Evolutionary conservation across 371 early-diverging fungal genomes (phyloP).

Genomic region (Gilbertella persicaria): DNA sequence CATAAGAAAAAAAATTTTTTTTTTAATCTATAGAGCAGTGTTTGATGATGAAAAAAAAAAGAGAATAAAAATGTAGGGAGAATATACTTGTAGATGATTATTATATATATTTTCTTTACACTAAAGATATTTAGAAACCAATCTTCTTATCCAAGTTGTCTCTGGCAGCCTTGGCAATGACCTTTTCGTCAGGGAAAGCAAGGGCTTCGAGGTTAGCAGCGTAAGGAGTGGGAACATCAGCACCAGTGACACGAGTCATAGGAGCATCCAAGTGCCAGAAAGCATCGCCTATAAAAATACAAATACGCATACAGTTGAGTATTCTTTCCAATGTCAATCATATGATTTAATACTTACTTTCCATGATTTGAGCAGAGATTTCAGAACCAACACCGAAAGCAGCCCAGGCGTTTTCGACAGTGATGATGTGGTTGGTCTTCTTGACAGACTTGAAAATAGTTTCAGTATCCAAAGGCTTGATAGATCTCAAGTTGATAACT

Average conservation of each 20-base stretch:
- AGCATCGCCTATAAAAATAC: slow-evolving; percentile 66
- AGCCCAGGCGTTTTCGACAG: slow-evolving; percentile 99
- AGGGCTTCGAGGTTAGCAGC: slow-evolving; percentile 93
- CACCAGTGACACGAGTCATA: slow-evolving; percentile 94
- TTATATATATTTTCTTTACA: neutral
- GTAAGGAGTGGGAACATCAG: slow-evolving; percentile 99
- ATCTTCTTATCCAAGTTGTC: slow-evolving; percentile 60
- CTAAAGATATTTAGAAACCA: slow-evolving; percentile 26
- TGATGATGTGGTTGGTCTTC: slow-evolving; percentile 97
- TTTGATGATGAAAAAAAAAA: neutral
- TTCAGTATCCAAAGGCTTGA: slow-evolving; percentile 96
- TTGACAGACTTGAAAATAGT: slow-evolving; percentile 92
- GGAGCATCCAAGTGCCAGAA: slow-evolving; percentile 97
- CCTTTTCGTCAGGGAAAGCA: slow-evolving; percentile 87
- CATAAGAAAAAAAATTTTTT: too few species aligned
- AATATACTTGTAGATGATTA: slow-evolving; percentile 1
- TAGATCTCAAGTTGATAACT: slow-evolving; percentile 98
- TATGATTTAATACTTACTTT: slow-evolving; percentile 49
- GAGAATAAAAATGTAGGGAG: neutral
- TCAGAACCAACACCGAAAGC: slow-evolving; percentile 97
- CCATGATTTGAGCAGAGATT: slow-evolving; percentile 96
- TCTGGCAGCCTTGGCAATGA: slow-evolving; percentile 79
- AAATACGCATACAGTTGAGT: neutral
- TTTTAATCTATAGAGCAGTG: neutral
- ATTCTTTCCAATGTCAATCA: neutral